These are phyloP conservation scores for Cytospora chrysosperma DNA, from an alignment of 2,329 filamentous ascomycete species.

Conservation along the genomic window DNA sequence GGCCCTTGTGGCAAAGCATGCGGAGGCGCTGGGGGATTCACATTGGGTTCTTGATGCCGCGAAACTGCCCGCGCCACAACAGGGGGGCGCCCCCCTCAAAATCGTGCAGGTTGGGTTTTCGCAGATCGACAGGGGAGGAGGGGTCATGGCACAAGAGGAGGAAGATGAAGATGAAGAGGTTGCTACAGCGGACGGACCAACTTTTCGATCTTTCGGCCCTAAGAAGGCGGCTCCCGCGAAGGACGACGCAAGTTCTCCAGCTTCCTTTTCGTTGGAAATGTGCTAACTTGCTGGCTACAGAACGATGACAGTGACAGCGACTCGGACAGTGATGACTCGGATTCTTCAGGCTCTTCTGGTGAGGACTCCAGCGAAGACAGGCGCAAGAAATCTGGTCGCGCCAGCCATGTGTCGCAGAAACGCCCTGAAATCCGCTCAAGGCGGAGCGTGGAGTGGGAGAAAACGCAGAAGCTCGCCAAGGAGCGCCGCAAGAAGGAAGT, in stretches of 20 bases:
- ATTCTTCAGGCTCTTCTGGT: constrained; percentile 38
- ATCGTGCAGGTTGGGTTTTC: constrained; percentile 61
- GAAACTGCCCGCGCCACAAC: constrained; percentile 17
- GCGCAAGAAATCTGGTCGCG: constrained; percentile 27
- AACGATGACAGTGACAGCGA: constrained; percentile 6
- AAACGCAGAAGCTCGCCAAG: constrained; percentile 52
- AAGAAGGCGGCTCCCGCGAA: constrained; percentile 10
- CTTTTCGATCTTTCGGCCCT: constrained; percentile 20
- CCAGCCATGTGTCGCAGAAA: constrained; percentile 15
- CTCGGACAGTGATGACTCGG: constrained; percentile 34
- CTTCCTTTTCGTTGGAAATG: neutral
- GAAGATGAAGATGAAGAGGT: constrained; percentile 36
- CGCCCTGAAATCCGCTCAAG: constrained; percentile 30
- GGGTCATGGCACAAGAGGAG: neutral
- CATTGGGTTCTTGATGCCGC: constrained; percentile 70
- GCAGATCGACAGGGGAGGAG: constrained; percentile 43
- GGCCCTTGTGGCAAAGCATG: constrained; percentile 60
- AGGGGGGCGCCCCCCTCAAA: constrained; percentile 41
- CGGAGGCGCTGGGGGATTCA: constrained; percentile 64
- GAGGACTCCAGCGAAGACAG: constrained; percentile 34
- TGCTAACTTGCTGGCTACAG: constrained; percentile 15
- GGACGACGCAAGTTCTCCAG: constrained; percentile 17
- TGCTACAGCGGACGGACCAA: constrained; percentile 8
- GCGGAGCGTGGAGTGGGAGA: constrained; percentile 47
- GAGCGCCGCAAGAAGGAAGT: constrained; percentile 65